Base-by-base conservation (phyloP, 1,139 yeast species). In the Hyphopichia khmerensis region DNA sequence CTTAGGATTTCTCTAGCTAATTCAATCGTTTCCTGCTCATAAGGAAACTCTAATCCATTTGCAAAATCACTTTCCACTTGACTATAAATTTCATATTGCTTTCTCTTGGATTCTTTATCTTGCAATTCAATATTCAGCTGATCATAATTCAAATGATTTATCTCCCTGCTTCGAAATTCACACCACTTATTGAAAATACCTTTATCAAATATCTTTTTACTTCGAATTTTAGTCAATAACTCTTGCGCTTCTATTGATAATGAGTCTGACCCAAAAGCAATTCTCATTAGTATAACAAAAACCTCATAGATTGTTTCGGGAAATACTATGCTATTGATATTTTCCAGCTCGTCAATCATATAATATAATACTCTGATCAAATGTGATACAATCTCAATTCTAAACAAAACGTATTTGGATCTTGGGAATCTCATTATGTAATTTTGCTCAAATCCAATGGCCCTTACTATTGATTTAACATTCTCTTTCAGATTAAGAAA, bases 1-100 rank as follows among this genome's bases (percentile, higher is more conserved):
- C 85, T 90, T 43, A 89, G 65, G 18, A 89, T 76, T 50, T 84
- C 89, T 50, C 90, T 72, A 0, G 95, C 82, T 54, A 84, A 63
- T 51, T 84, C 90, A 36, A 85, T 77, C 17, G 84, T 80, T 41
- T 79, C 82, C 41, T 75, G 75, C 46, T 80, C 84, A 57, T 83
- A 84, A 3, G 80, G 76, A 47, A 79, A 75, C 50, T 82, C 89
- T 16, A 82, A 56, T 2, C 87, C 87, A 54, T 82, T 81, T 39
- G 80, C 67, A 42, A 57, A 65, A 34, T 72, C 75, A 42, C 67
- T 60, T 50, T 73, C 77, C 3, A 64, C 52, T 35, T 63, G 64
- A 5, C 72, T 69, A 37, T 62, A 47, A 11, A 18, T 16, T 11
- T 37, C 40, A 17, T 33, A 21, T 33, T 38, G n/a, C 18, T n/a